Percentiles rank a stretch among this genome's conserved stretches.
Evolutionary conservation across 345 rosid genomes (phyloP).

Genomic region (Cochlearia excelsa): DNA sequence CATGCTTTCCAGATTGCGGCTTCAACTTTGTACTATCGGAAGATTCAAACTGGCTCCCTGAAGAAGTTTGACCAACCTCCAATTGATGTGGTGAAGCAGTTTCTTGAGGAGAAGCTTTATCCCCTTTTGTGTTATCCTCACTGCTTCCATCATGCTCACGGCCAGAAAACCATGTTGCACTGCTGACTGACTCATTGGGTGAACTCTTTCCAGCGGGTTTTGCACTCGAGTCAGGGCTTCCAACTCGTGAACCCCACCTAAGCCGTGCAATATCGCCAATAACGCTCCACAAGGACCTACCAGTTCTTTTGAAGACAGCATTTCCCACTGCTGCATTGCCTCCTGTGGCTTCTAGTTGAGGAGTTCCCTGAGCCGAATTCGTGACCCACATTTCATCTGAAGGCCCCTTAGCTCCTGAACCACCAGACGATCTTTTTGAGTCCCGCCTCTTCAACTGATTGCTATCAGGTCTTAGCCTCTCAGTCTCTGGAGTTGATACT

Average conservation of each 20-base stretch:
- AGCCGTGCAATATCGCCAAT: constrained; percentile 63
- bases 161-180: constrained; percentile 85
- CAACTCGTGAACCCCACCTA: constrained; percentile 66
- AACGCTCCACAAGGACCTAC: constrained; percentile 71
- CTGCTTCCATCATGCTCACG: constrained; percentile 63
- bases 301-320: constrained; percentile 53
- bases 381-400: constrained; percentile 88
- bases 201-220: constrained; percentile 56
- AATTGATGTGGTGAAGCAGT: constrained; percentile 37
- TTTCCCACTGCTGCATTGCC: constrained; percentile 38
- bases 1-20: constrained; percentile 36
- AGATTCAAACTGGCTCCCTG: constrained; percentile 40
- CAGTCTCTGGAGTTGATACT: constrained; percentile 46
- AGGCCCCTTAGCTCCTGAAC: constrained; percentile 70
- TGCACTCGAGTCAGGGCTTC: constrained; percentile 49
- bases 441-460: constrained; percentile 41
- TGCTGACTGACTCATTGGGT: constrained; percentile 57
- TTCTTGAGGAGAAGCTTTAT: constrained; percentile 41
- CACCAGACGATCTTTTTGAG: constrained; percentile 43
- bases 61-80: constrained; percentile 37
- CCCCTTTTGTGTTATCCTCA: constrained; percentile 49
- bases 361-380: constrained; percentile 50
- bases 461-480: constrained; percentile 37
- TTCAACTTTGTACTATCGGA: constrained; percentile 32
- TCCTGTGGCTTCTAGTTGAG: constrained; percentile 44